A percentile compares a stretch with the other conserved stretches of the same genome.
Evolutionary conservation across 208 protist species (phyloP).

Genomic region (Leishmania tropica): DNA sequence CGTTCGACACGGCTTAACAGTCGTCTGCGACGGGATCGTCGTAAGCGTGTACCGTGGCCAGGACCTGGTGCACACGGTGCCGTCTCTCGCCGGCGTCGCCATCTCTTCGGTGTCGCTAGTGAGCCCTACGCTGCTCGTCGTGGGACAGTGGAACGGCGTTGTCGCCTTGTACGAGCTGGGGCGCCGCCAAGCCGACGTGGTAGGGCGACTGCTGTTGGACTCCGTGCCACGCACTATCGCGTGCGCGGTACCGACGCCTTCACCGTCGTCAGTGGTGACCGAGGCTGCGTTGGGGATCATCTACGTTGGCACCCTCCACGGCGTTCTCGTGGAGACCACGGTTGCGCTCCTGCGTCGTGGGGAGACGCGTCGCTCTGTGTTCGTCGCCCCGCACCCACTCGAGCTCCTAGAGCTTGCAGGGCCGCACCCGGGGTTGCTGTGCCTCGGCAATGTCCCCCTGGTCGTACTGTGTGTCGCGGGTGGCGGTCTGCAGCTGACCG

Average conservation of each 20-base stretch:
- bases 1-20: conserved; percentile 11
- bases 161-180: conserved; percentile 19
- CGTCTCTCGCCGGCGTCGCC: conserved; percentile 4
- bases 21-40: conserved; percentile 17
- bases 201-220: conserved; percentile 17
- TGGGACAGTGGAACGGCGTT: conserved; percentile 27
- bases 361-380: conserved; percentile 21
- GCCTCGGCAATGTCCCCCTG: conserved; percentile 64
- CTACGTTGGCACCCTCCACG: conserved; percentile 32
- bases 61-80: conserved; percentile 6
- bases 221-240: conserved; percentile 39
- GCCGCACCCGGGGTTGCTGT: conserved; percentile 44
- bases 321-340: conserved; percentile 35
- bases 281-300: conserved; percentile 7
- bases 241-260: conserved; percentile 4
- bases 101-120: conserved; percentile 19
- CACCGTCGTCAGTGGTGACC: neutral
- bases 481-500: conserved; percentile 18
- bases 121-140: conserved; percentile 9
- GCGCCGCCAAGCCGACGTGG: neutral
- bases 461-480: conserved; percentile 46
- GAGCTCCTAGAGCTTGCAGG: conserved; percentile 45
- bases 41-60: conserved; percentile 15
- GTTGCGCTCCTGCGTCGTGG: conserved; percentile 11
- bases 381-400: conserved; percentile 50